A percentile compares a stretch with the other conserved stretches of the same genome.
Conservation (phyloP, 768 basidiomycete species). For the Collybiopsis luxurians region DNA sequence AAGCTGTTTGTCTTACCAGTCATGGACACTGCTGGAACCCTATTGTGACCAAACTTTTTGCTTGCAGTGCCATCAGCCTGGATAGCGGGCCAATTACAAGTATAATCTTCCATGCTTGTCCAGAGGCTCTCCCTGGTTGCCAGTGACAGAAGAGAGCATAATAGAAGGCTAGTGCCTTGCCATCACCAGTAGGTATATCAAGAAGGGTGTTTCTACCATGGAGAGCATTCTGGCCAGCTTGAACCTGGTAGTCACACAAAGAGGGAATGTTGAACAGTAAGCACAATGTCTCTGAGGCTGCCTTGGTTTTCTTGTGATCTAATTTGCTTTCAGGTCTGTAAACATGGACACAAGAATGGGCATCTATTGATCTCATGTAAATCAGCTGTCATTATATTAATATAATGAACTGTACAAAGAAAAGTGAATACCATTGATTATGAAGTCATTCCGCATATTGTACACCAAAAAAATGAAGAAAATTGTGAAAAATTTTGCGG, state of each 20-base stretch:
- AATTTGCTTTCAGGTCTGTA: not conserved
- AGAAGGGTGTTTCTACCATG: constrained; percentile 8
- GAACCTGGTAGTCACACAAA: not conserved
- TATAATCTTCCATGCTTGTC: constrained; percentile 11
- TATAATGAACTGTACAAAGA: too few relatives aligned
- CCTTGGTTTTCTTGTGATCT: not conserved
- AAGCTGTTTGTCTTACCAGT: not conserved
- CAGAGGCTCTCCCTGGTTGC: constrained; percentile 5
- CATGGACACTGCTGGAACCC: constrained; percentile 1
- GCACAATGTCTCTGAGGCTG: not conserved
- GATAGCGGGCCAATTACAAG: constrained; percentile 15
- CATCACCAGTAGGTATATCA: constrained; percentile 18
- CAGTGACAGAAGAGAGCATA: constrained; percentile 16
- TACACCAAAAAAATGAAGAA: too few relatives aligned
- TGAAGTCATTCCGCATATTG: too few relatives aligned
- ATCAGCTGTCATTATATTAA: too few relatives aligned
- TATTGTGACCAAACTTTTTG: constrained; percentile 5
- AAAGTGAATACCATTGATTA: too few relatives aligned
- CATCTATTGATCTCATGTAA: too few relatives aligned
- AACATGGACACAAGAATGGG: not conserved
- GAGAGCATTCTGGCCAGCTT: constrained; percentile 10
- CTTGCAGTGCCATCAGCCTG: constrained; percentile 8
- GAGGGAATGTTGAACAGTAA: constrained; percentile 2
- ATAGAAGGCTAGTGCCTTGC: constrained; percentile 18
- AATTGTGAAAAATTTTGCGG: too few relatives aligned